Evolutionary conservation across 768 basidiomycete genomes (phyloP).

Genomic region (Lanmaoa pseudosensibilis): DNA sequence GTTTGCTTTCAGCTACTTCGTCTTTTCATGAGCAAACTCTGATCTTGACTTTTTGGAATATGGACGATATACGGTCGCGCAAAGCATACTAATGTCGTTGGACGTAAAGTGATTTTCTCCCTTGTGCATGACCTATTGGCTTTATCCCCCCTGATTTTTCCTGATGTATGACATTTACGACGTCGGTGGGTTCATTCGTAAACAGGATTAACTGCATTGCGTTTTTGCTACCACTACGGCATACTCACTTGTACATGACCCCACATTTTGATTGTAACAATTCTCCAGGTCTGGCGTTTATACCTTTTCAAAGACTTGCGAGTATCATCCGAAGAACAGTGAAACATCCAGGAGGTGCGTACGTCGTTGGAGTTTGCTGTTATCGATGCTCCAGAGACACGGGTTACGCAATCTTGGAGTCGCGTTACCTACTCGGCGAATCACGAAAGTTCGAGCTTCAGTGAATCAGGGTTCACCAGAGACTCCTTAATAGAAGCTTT

Average conservation of each 20-base stretch:
- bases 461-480: not conserved
- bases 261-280: slow-evolving; percentile 25
- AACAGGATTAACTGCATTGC: no score
- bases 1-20: slow-evolving; percentile 17
- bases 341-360: not conserved
- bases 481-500: slow-evolving; percentile 1
- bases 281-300: not conserved
- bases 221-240: no score
- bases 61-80: slow-evolving; percentile 9
- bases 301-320: not conserved
- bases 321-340: slow-evolving; percentile 13
- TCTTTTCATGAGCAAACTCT: slow-evolving; percentile 21
- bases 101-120: slow-evolving; percentile 12
- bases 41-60: slow-evolving; percentile 7
- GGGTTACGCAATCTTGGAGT: not conserved
- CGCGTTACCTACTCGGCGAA: slow-evolving; percentile 1
- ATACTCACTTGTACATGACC: slow-evolving; percentile 27
- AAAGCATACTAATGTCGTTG: slow-evolving; percentile 9
- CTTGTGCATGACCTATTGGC: slow-evolving; percentile 18
- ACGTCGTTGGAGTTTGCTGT: not conserved
- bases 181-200: slow-evolving; percentile 9
- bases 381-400: not conserved
- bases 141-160: not conserved
- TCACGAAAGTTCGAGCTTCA: not conserved
- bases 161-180: slow-evolving; percentile 22